phyloP scores from a whole-genome alignment of 768 basidiomycete species.

The Artomyces pyxidatus region DNA sequence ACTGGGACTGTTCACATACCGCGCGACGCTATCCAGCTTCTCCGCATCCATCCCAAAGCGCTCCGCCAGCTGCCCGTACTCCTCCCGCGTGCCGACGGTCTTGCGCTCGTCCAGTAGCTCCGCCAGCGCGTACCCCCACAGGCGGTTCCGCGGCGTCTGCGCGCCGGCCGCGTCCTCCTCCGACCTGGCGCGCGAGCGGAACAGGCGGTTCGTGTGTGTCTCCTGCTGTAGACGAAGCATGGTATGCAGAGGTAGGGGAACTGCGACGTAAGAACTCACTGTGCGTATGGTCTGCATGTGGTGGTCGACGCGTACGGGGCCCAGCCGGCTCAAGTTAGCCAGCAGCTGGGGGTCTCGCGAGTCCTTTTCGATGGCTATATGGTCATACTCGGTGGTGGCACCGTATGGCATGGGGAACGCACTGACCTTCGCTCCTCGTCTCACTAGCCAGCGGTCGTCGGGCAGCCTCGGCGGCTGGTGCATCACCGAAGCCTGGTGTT shows the following conservation, averaged over 20 bases:
- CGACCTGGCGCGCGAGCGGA: constrained; percentile 44
- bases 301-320: constrained; percentile 65
- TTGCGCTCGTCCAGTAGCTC: constrained; percentile 62
- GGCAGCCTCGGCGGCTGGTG: background rate
- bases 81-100: constrained; percentile 28
- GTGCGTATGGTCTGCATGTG: constrained; percentile 42
- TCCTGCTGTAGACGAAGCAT: constrained; percentile 20
- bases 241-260: background rate
- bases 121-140: constrained; percentile 44
- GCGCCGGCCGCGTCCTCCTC: constrained; percentile 44
- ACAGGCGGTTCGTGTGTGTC: constrained; percentile 31
- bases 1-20: constrained; percentile 59
- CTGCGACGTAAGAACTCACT: constrained; percentile 27
- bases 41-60: constrained; percentile 47
- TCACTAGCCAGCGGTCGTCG: constrained; percentile 35
- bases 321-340: constrained; percentile 53
- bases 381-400: background rate
- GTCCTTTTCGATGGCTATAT: constrained; percentile 30
- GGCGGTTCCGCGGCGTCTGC: constrained; percentile 38
- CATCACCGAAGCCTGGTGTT: constrained; percentile 20
- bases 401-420: background rate
- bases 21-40: constrained; percentile 43
- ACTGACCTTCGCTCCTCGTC: constrained; percentile 40
- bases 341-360: constrained; percentile 66
- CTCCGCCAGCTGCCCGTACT: constrained; percentile 42